Conservation (phyloP, 805 yeast species). For the Kodamaea jinghongensis region DNA sequence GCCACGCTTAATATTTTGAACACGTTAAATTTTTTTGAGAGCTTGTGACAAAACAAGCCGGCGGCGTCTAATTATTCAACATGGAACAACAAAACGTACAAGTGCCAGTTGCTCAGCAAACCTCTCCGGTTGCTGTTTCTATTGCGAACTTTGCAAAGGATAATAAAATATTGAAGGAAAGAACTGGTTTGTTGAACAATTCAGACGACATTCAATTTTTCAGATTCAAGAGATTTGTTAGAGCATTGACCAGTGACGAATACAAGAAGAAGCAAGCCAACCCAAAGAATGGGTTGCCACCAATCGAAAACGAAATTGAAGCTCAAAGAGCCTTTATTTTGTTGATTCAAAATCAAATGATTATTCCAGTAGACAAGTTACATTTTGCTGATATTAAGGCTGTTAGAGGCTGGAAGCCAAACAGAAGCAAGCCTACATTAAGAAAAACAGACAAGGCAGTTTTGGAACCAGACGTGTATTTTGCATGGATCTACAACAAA, state of each 20-base stretch:
- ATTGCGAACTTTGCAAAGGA: conserved; percentile 71
- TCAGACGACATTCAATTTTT: conserved; percentile 75
- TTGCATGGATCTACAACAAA: conserved; percentile 77
- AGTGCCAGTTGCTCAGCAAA: conserved; percentile 15
- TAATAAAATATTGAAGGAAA: conserved; percentile 66
- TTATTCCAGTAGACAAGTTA: conserved; percentile 74
- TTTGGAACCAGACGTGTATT: conserved; percentile 66
- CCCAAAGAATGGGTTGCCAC: conserved; percentile 43
- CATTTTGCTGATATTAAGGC: conserved; percentile 62
- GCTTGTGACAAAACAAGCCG: neutral
- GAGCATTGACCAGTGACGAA: conserved; percentile 74
- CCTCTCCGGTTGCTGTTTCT: conserved; percentile 59
- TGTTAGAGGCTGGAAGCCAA: conserved; percentile 56
- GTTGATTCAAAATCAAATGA: conserved; percentile 69
- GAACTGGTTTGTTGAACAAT: conserved; percentile 75
- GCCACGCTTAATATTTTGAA: conserved; percentile 2
- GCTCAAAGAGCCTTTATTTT: conserved; percentile 63
- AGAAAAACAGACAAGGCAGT: conserved; percentile 55
- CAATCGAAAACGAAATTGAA: conserved; percentile 46
- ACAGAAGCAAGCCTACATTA: conserved; percentile 61
- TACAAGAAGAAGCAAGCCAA: conserved; percentile 54
- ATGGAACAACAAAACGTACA: conserved; percentile 9
- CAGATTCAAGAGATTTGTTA: conserved; percentile 75
- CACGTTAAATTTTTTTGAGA: conserved; percentile 9
- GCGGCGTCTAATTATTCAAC: neutral